phyloP scores from a whole-genome alignment of 176 grass and related monocot genomes.

The Luzula sylvatica region DNA sequence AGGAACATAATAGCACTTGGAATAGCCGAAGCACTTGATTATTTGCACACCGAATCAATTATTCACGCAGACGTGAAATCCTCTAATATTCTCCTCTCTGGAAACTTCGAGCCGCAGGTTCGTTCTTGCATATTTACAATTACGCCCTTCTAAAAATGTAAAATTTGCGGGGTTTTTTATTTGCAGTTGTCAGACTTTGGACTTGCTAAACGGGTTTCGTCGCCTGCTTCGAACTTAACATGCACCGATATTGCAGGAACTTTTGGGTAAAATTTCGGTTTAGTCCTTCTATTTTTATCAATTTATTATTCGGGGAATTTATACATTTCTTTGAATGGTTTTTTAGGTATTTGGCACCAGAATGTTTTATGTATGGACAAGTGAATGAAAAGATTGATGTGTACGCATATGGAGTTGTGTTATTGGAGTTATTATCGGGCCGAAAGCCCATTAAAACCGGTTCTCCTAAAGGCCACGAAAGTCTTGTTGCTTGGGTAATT shows the following conservation, averaged over 20 bases:
- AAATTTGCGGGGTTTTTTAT: constrained; percentile 11
- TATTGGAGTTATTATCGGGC: constrained; percentile 91
- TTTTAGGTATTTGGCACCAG: constrained; percentile 83
- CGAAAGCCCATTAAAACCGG: constrained; percentile 71
- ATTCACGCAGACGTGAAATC: constrained; percentile 96
- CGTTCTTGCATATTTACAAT: not conserved
- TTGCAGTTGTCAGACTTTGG: constrained; percentile 99
- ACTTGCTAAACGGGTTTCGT: constrained; percentile 68
- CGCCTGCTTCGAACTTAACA: constrained; percentile 50
- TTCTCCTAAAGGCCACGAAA: constrained; percentile 57
- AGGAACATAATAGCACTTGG: constrained; percentile 67
- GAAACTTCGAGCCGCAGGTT: constrained; percentile 77
- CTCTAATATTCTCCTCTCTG: constrained; percentile 86
- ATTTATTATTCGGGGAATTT: constrained; percentile 20
- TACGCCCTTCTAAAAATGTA: not conserved
- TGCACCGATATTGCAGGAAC: constrained; percentile 89
- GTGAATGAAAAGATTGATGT: constrained; percentile 93
- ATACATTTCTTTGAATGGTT: constrained; percentile 3
- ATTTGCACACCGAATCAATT: constrained; percentile 64
- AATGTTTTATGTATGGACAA: constrained; percentile 78
- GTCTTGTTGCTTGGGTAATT: constrained; percentile 81
- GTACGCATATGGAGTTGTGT: constrained; percentile 83
- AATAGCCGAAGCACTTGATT: constrained; percentile 71
- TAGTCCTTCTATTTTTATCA: not conserved
- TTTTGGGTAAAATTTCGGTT: constrained; percentile 42